Percentiles rank a stretch among this genome's conserved stretches.
Evolutionary conservation across 192 early-diverging fungal species (phyloP).

Genomic region (Umbelopsis vinacea): DNA sequence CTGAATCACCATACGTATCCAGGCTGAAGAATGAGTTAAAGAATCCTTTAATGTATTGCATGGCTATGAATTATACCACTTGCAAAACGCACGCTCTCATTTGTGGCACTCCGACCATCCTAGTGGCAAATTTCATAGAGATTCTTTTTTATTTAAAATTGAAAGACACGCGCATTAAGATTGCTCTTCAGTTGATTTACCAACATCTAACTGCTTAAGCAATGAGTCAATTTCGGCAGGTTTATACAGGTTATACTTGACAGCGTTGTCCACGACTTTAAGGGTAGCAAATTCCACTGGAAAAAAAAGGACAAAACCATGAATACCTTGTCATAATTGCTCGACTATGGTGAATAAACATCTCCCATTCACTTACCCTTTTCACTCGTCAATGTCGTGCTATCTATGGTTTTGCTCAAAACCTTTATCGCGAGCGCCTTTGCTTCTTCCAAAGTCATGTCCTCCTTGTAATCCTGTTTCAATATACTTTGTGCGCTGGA

Average conservation of each 20-base stretch:
- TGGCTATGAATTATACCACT: neutral
- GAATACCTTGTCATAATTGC: neutral
- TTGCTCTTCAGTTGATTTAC: conserved; percentile 31
- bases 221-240: conserved; percentile 82
- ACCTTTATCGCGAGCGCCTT: conserved; percentile 91
- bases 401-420: conserved; percentile 96
- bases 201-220: conserved; percentile 75
- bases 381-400: conserved; percentile 87
- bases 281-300: conserved; percentile 92
- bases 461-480: conserved; percentile 98
- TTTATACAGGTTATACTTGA: conserved; percentile 71
- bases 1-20: neutral
- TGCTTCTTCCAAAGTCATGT: conserved; percentile 84
- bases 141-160: conserved; percentile 19
- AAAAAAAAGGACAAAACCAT: conserved; percentile 14
- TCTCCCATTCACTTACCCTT: conserved; percentile 72
- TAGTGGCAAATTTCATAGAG: no score
- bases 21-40: conserved; percentile 4
- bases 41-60: neutral
- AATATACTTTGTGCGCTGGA: conserved; percentile 89
- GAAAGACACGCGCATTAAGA: conserved; percentile 3
- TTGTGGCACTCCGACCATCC: neutral
- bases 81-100: no score
- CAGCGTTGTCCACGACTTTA: conserved; percentile 58
- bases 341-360: neutral